Conservation (phyloP, 2,329 filamentous ascomycete genomes). For the Claviceps capensis region DNA sequence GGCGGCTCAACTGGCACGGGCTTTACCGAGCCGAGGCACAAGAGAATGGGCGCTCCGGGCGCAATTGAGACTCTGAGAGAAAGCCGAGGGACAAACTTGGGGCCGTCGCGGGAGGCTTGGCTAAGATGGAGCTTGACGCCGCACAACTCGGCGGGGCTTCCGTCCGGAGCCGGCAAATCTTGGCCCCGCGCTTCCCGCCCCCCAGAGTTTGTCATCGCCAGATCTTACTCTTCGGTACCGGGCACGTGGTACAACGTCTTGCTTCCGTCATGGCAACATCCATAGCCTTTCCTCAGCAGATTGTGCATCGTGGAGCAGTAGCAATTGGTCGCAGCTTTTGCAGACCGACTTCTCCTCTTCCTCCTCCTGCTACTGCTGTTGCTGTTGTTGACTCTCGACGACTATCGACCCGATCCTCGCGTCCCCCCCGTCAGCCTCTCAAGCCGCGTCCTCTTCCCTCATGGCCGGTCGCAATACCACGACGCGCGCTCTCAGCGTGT, state of each 20-base stretch:
- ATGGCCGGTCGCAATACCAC: neutral
- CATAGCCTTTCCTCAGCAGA: neutral
- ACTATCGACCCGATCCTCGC: constrained; percentile 3
- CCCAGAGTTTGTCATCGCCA: too few relatives aligned
- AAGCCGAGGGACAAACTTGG: constrained; percentile 2
- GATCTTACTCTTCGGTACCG: neutral
- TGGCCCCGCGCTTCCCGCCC: neutral
- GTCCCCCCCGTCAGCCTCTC: neutral
- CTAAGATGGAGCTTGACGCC: too few relatives aligned
- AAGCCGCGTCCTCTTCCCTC: neutral
- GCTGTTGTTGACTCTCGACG: neutral
- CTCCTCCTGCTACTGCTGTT: too few relatives aligned
- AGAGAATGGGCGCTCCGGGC: neutral
- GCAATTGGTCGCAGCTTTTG: neutral
- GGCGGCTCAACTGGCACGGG: too few relatives aligned
- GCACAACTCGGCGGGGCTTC: too few relatives aligned
- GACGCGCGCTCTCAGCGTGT: constrained; percentile 17
- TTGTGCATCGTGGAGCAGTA: neutral
- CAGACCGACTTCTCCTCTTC: neutral
- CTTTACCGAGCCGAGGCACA: constrained; percentile 2
- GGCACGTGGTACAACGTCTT: neutral
- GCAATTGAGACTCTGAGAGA: neutral
- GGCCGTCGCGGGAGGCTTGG: neutral
- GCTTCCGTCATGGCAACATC: neutral
- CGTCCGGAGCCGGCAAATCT: constrained; percentile 6